Conservation (phyloP, 2,329 filamentous ascomycete species). For the Grosmannia clavigera region DNA sequence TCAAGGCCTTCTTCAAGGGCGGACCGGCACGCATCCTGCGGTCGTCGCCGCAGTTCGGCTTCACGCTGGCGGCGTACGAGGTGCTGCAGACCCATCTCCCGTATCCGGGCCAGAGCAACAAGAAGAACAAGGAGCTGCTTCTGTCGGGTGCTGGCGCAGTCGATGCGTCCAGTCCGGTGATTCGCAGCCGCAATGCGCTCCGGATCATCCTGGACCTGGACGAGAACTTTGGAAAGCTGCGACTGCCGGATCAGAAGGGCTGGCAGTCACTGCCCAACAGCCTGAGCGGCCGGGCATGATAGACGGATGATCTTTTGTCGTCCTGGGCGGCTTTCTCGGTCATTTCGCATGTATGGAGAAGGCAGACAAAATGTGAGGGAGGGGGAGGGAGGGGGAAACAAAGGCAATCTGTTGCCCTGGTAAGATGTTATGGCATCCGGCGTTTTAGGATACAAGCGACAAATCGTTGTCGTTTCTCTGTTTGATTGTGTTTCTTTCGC, state of each 20-base stretch:
- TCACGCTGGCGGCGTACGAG: conserved; percentile 92
- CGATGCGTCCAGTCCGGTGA: conserved; percentile 42
- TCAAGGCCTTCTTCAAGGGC: conserved; percentile 96
- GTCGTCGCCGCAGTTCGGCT: conserved; percentile 94
- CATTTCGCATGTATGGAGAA: background rate
- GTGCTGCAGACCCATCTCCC: conserved; percentile 73
- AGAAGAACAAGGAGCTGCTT: conserved; percentile 29
- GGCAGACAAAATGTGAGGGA: background rate
- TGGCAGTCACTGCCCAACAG: conserved; percentile 41
- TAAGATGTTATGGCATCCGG: background rate
- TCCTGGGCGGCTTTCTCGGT: too few relatives aligned
- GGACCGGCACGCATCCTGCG: conserved; percentile 89
- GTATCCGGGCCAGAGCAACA: conserved; percentile 45
- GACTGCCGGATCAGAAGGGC: conserved; percentile 39
- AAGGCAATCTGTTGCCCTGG: background rate
- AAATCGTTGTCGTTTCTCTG: background rate
- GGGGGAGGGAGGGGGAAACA: background rate
- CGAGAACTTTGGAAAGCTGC: conserved; percentile 75
- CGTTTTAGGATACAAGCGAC: conserved; percentile 1
- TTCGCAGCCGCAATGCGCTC: conserved; percentile 70
- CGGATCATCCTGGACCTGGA: conserved; percentile 94
- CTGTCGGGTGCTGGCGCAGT: background rate
- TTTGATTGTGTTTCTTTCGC: background rate
- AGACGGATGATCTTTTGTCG: too few relatives aligned
- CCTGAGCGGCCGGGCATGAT: conserved; percentile 28